Conservation (phyloP, 2,329 filamentous ascomycete genomes). For the Microthyrium microscopicum region DNA sequence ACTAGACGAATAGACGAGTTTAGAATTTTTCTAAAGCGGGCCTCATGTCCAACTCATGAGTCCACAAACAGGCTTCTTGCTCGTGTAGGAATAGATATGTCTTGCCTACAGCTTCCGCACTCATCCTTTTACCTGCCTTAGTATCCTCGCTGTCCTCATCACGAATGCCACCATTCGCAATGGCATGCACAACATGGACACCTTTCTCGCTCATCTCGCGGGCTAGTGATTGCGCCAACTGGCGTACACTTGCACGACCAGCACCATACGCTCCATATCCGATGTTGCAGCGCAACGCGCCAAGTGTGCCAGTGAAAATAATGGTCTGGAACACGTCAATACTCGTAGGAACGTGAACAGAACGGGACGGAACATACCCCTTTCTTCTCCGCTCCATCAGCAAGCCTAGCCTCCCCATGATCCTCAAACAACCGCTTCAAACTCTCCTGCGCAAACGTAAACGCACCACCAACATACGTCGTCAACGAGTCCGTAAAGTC, state of each 20-base stretch:
- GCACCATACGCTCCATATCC: constrained; percentile 40
- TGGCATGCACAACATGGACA: constrained; percentile 41
- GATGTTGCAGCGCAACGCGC: constrained; percentile 35
- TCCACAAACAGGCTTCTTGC: constrained; percentile 34
- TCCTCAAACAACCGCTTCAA: constrained; percentile 35
- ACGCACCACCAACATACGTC: constrained; percentile 37
- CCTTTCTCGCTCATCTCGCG: constrained; percentile 40
- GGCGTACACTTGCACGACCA: constrained; percentile 33
- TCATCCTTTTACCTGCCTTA: constrained; percentile 37
- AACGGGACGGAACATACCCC: constrained; percentile 18
- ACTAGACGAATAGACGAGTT: too few relatives aligned
- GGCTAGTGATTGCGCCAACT: constrained; percentile 38
- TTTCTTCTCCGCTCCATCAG: constrained; percentile 34
- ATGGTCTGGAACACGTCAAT: constrained; percentile 22
- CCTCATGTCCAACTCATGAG: constrained; percentile 35
- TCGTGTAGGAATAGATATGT: constrained; percentile 36
- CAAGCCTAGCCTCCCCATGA: constrained; percentile 30
- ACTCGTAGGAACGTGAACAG: not conserved
- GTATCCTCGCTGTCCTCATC: constrained; percentile 34
- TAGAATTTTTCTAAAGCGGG: constrained; percentile 33
- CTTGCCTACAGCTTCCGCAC: constrained; percentile 39
- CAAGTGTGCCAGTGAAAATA: constrained; percentile 40
- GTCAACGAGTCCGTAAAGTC: constrained; percentile 27
- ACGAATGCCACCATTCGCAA: constrained; percentile 37
- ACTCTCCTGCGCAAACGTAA: constrained; percentile 37